Percentiles rank a stretch among this genome's conserved stretches.
Conservation (phyloP, 495 filamentous ascomycete genomes). For the Neurospora sp. region DNA sequence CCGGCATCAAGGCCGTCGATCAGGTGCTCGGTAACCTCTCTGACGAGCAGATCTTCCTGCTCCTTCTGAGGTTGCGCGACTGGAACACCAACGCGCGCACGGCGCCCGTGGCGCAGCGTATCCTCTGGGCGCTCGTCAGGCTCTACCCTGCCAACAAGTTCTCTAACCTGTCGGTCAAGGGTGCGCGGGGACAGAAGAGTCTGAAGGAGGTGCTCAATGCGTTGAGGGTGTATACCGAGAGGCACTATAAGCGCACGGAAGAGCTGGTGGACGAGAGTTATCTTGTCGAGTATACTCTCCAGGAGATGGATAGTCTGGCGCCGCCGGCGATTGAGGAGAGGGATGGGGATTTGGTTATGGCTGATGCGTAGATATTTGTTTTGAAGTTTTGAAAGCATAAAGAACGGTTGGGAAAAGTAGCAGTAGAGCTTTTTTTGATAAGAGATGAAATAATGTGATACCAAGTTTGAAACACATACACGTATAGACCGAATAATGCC, state of each 20-base stretch:
- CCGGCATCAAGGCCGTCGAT: constrained; percentile 71
- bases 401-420: background rate
- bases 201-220: constrained; percentile 76
- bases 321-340: constrained; percentile 26
- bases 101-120: constrained; percentile 72
- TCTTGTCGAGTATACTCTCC: constrained; percentile 81
- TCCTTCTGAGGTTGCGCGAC: constrained; percentile 73
- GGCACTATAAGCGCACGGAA: constrained; percentile 80
- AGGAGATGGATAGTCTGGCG: constrained; percentile 77
- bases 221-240: constrained; percentile 76
- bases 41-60: constrained; percentile 68
- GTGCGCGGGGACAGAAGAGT: constrained; percentile 53
- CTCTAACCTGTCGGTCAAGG: constrained; percentile 44
- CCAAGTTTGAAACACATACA: background rate
- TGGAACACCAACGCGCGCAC: constrained; percentile 95
- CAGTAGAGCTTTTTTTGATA: background rate
- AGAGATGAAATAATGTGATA: background rate
- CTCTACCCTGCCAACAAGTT: constrained; percentile 67
- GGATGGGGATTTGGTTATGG: constrained; percentile 33
- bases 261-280: constrained; percentile 91
- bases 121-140: constrained; percentile 70
- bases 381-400: background rate
- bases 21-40: constrained; percentile 68
- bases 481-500: background rate
- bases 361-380: constrained; percentile 16